Base-by-base conservation (phyloP, 192 early-diverging fungal genomes). In the Coemansia sp. region DNA sequence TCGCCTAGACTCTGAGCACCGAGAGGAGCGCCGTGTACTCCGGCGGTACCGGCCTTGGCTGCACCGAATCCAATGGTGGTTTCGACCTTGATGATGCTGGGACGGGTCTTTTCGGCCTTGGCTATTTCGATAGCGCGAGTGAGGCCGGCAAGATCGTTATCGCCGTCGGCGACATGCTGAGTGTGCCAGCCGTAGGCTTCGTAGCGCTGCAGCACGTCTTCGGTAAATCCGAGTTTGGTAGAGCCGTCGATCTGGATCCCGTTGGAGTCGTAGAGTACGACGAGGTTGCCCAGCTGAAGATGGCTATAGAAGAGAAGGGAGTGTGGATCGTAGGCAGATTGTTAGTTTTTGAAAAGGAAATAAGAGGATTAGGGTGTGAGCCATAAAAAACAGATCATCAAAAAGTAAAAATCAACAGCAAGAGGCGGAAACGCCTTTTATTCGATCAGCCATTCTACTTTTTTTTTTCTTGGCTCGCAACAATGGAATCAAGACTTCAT, bases 21-120 rank as follows among this genome's bases (percentile, higher is more conserved):
- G 33, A 98, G 89, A 34, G 96, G 89, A 51, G 89, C 70, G 63
- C 97, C 97, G 83, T 99, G 97, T 54, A 96, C 97, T 71, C 88
- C 95, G 66, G 91, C 94, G 20, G 93, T 91, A 62, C 97, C 97
- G 62, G 92, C 86, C 66, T 91, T 87, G 73, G 90, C 81, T 18
- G 96, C 95, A 36, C 96, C 97, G 64, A 87, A 97, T 43, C 96
- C 97, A 58, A 99, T 99, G 20, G 91, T 95, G 35, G 97, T 99
- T 68, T 84, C 85, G 78, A 97, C 78, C 70, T 90, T 88, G 86
- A 98, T 97, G 57, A 98, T 70, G 38, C 92, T 92, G 33, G 96
- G 94, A 70, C 53, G 85, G 76, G 93, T 87, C 55, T 87, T 94
- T 61, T 94, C 93, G 20, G 85, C 85, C 86, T 93, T 93, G 20